phyloP scores from a whole-genome alignment of 768 basidiomycete species.

The Clitopilus hobsonii region DNA sequence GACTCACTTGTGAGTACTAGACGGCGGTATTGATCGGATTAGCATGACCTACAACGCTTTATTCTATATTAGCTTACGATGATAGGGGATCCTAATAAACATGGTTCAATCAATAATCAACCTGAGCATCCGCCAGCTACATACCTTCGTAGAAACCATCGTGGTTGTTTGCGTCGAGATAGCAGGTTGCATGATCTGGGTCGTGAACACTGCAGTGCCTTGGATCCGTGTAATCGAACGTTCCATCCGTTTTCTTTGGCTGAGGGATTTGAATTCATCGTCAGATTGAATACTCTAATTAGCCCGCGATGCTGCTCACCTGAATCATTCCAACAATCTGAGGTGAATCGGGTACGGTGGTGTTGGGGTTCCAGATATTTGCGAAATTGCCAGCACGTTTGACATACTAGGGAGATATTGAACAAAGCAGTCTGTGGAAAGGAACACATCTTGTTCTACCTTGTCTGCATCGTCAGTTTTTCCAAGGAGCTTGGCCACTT shows the following conservation, averaged over 20 bases:
- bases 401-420: constrained; percentile 34
- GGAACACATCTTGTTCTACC: constrained; percentile 23
- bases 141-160: constrained; percentile 63
- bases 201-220: constrained; percentile 64
- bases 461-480: constrained; percentile 45
- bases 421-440: neutral
- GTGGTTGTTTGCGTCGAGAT: constrained; percentile 46
- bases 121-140: neutral
- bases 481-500: constrained; percentile 54
- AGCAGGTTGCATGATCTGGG: constrained; percentile 52
- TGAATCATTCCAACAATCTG: constrained; percentile 57
- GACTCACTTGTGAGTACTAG: constrained; percentile 52
- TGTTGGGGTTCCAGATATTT: constrained; percentile 57
- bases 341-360: constrained; percentile 44
- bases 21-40: neutral
- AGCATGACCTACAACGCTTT: too few relatives aligned
- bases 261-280: constrained; percentile 16
- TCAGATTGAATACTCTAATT: neutral
- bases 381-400: constrained; percentile 52
- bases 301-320: constrained; percentile 21
- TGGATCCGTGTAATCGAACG: constrained; percentile 62
- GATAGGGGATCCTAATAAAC: constrained; percentile 42
- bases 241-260: constrained; percentile 53
- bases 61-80: too few relatives aligned
- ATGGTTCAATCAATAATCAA: neutral